Base-by-base conservation (phyloP, 2,329 filamentous ascomycete genomes). In the Microascus cirrosus region DNA sequence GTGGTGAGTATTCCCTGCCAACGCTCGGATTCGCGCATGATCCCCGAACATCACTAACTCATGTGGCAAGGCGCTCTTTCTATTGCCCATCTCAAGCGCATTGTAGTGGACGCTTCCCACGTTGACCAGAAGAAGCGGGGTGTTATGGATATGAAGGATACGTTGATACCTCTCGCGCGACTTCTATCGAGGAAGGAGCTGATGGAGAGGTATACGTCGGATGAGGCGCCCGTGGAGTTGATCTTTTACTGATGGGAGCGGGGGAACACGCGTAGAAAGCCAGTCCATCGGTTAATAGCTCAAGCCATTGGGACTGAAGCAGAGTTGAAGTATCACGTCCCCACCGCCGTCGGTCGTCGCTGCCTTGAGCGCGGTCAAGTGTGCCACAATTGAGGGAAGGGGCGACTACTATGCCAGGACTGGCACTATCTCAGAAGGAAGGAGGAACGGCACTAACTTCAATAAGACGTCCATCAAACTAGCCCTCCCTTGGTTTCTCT, bases 121-220 rank as follows among this genome's bases (percentile, higher is more conserved):
- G 89, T 96, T 63, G 93, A 99, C 71, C 84, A 89, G 71, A 99
- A 99, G 79, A 95, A 95, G 77, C 81, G 92, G 53, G 90, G 91
- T 0, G 83, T 99, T 62, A 83, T 96, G 70, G 94, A 97, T 67
- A 96, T 97, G 90, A 90, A 89, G 70, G 94, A 99, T 61, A 90
- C 90, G 0, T 86, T 92, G 74, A 78, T 91, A 66, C 89, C 90
- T 7, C 78, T 97, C 54, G 81, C 90, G 53, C 81, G 83, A 61
- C 83, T 95, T 68, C 74, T 99, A 55, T 81, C 85, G 36, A 78
- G 84, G 58, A 74, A 82, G 18, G 85, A 89, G 65, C 80, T 96
- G 63, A 86, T 84, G 69, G 83, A 84, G 55, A 79, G 84, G 61
- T 95, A 90, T 66, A 76, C 71, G 25, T 79, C 79, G 57, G 75